These are phyloP conservation scores for Pseudoscleropodium purum DNA, from an alignment of 225 moss, liverwort and hornwort species.

Conservation along the genomic window DNA sequence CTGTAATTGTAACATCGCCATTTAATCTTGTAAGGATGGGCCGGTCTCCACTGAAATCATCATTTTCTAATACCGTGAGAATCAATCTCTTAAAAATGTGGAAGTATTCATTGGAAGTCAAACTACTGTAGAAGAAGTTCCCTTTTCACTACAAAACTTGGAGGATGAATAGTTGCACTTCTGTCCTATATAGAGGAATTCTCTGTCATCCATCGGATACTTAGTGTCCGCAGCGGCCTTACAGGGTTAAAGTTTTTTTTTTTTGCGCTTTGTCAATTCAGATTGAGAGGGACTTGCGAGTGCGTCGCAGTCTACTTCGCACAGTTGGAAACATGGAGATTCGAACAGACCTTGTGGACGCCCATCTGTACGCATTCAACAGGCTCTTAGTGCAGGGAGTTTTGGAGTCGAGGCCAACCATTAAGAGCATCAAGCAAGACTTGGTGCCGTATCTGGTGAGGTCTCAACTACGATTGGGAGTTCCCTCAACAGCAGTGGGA, in stretches of 20 bases:
- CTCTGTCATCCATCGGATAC: no score
- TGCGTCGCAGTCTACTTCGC: conserved; percentile 68
- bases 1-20: background rate
- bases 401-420: conserved; percentile 71
- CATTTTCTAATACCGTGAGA: no score
- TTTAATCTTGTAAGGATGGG: no score
- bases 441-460: conserved; percentile 89
- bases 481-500: conserved; percentile 30
- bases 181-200: no score
- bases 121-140: no score
- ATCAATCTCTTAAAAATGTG: no score
- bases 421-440: conserved; percentile 87
- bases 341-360: conserved; percentile 86
- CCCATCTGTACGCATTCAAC: conserved; percentile 93
- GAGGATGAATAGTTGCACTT: no score
- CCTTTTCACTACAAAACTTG: no score
- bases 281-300: conserved; percentile 69
- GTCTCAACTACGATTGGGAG: conserved; percentile 61
- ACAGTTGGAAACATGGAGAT: conserved; percentile 81
- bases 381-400: conserved; percentile 74
- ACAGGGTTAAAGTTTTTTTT: no score
- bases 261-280: background rate
- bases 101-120: no score
- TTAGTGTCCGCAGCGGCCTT: no score
- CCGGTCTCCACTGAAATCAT: no score